phyloP scores from a whole-genome alignment of 768 basidiomycete genomes.

The Xanthoconium stramineum region DNA sequence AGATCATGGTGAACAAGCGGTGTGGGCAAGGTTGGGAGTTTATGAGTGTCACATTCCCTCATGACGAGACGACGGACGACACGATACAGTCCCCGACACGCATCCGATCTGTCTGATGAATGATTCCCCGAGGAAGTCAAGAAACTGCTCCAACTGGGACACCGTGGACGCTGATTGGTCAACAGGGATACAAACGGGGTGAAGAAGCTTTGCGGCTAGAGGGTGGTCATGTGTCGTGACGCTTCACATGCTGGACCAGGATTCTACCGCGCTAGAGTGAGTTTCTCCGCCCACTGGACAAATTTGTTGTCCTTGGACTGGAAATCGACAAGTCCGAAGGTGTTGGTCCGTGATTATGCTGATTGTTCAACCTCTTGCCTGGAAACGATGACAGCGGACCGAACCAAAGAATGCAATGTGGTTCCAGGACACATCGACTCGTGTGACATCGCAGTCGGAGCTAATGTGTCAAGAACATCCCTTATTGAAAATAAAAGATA shows the following conservation, averaged over 20 bases:
- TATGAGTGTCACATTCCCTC: neutral
- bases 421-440: neutral
- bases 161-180: neutral
- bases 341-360: neutral
- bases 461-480: too few species aligned
- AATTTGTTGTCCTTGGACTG: too few species aligned
- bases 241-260: neutral
- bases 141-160: neutral
- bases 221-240: neutral
- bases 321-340: neutral
- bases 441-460: too few species aligned
- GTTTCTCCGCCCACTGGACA: too few species aligned
- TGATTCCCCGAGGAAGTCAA: neutral
- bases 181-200: too few species aligned
- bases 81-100: neutral
- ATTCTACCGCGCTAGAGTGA: too few species aligned
- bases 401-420: neutral
- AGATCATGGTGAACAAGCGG: neutral
- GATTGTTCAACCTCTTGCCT: neutral
- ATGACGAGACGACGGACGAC: conserved; percentile 7
- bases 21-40: neutral
- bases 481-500: too few species aligned
- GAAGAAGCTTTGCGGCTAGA: neutral
- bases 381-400: neutral
- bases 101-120: conserved; percentile 2